Evolutionary conservation across 805 yeast species (phyloP), one percentile per base, ranked within the genome.

Genomic region (Wickerhamiella occidentalis): DNA sequence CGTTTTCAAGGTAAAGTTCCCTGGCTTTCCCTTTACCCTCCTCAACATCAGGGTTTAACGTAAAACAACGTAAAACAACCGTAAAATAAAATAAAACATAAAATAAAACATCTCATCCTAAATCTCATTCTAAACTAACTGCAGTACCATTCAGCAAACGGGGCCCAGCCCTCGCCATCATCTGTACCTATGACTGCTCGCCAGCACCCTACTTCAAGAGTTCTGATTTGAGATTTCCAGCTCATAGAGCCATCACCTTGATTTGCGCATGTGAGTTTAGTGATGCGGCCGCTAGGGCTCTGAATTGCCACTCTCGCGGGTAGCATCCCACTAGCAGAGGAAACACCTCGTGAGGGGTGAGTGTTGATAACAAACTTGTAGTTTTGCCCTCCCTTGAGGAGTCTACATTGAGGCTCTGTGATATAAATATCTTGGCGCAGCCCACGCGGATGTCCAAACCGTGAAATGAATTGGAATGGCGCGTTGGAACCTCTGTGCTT

Each of bases 111-210:
- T 38, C 26, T 36, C 8, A 23, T 23, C 26, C 5, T 23, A 23
- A 23, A 8, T 5, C 8, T 8, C 26, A 23, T 13, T 3, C 33
- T 13, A 29, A 5, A 3, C 30, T 47, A 51, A 7, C 42, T 42
- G 28, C 58, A 55, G 41, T 52, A 54, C 98, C 98, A 90, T 64
- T 87, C 95, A 12, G 94, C 87, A 66, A 85, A 86, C 2, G 84
- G 85, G 58, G 86, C 82, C 85, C 95, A 85, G 48, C 86, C 80
- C 49, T 73, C 73, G 3, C 84, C 85, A 37, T 79, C 76, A 54
- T 85, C 90, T 8, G 85, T 81, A 36, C 82, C 76, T 0, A 85
- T 85, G 43, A 88, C 73, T 1, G 86, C 90, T 51, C 88, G 74
- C 85, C 95, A 92, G 15, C 73, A 62, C 2, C 98, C 98, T 1